Conservation (phyloP, 305 asterid genomes). For the Solanum hybrid region DNA sequence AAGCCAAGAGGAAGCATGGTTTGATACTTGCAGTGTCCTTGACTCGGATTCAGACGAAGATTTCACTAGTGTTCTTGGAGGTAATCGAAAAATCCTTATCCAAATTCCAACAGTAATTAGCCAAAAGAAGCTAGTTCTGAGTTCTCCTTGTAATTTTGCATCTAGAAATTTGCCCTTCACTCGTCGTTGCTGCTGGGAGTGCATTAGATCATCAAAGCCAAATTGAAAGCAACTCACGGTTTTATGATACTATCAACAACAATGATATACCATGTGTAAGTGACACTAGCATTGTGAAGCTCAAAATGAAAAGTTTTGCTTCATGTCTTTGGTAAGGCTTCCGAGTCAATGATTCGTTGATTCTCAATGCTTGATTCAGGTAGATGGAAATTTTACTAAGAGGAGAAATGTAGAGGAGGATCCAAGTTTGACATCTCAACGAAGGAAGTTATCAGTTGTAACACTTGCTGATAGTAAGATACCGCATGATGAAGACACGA, state of each 20-base stretch:
- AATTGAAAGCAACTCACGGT: conserved; percentile 9
- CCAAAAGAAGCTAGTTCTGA: not conserved
- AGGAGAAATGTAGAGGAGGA: conserved; percentile 3
- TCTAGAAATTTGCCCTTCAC: conserved; percentile 35
- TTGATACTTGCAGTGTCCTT: conserved; percentile 55
- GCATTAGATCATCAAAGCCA: conserved; percentile 6
- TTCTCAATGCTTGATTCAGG: conserved; percentile 1
- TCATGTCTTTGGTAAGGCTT: not conserved
- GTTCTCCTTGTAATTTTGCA: not conserved
- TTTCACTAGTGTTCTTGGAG: conserved; percentile 49
- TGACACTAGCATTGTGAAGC: not conserved
- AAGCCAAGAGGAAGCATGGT: conserved; percentile 73
- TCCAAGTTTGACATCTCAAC: conserved; percentile 14
- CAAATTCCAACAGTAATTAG: not conserved
- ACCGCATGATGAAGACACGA: conserved; percentile 15
- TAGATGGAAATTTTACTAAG: conserved; percentile 6
- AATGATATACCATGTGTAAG: not conserved
- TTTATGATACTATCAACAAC: not conserved
- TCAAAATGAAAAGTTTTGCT: conserved; percentile 1
- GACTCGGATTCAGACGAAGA: conserved; percentile 89
- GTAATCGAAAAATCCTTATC: conserved; percentile 20
- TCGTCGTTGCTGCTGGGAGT: conserved; percentile 15
- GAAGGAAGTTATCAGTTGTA: conserved; percentile 18
- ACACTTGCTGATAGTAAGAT: conserved; percentile 18
- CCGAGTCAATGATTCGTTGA: not conserved